These are phyloP conservation scores for Penicillium malachiteum DNA, from an alignment of 495 filamentous ascomycete genomes.

Conservation along the genomic window DNA sequence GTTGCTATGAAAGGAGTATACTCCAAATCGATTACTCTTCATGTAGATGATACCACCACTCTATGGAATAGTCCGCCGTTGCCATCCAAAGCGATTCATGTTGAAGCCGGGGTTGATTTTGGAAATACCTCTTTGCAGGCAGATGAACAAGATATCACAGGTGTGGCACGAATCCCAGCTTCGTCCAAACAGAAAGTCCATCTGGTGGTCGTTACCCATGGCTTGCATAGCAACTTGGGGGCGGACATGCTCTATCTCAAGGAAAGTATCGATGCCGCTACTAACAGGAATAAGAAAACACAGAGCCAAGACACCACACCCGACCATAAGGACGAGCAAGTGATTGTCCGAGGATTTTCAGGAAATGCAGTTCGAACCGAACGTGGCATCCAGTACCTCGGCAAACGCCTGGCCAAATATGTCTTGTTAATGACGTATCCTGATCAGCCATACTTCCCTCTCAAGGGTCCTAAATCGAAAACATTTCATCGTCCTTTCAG, in stretches of 20 bases:
- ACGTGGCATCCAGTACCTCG: constrained; percentile 92
- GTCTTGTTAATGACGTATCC: constrained; percentile 88
- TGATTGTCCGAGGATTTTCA: constrained; percentile 90
- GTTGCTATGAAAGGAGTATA: constrained; percentile 70
- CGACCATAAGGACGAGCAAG: constrained; percentile 65
- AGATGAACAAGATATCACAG: not conserved
- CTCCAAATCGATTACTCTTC: constrained; percentile 71
- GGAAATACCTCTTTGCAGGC: not conserved
- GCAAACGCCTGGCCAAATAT: constrained; percentile 91
- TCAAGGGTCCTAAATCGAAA: constrained; percentile 54
- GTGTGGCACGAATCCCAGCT: not conserved
- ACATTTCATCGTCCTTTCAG: constrained; percentile 35
- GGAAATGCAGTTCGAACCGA: constrained; percentile 91
- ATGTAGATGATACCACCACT: constrained; percentile 80
- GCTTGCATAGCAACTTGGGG: constrained; percentile 94
- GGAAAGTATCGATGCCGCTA: constrained; percentile 88
- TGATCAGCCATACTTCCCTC: constrained; percentile 78
- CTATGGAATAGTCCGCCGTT: constrained; percentile 89
- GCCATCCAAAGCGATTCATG: constrained; percentile 56
- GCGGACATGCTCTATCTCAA: constrained; percentile 97
- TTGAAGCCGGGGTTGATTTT: constrained; percentile 3
- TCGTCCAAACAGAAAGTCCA: constrained; percentile 68
- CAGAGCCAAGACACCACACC: constrained; percentile 17
- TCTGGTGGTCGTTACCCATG: constrained; percentile 90
- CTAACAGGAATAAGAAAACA: constrained; percentile 62